These are phyloP conservation scores for Fusarium metavorans DNA, from an alignment of 2,329 filamentous ascomycete genomes.

Conservation along the genomic window DNA sequence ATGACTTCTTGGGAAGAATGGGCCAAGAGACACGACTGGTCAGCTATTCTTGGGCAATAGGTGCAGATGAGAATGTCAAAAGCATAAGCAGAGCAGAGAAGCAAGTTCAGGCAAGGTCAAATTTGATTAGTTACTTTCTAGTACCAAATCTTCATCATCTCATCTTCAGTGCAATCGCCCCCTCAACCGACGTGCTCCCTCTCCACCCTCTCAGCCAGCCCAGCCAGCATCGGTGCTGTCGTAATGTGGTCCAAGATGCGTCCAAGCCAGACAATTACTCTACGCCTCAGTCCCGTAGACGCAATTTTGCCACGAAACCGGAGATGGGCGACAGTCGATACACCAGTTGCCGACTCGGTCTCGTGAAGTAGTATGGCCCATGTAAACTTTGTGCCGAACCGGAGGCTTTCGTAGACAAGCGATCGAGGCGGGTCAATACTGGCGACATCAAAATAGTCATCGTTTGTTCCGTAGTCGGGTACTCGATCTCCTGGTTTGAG, in stretches of 20 bases:
- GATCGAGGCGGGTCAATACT: background rate
- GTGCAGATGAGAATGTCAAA: too few species aligned
- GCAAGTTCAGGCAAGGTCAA: too few species aligned
- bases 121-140: too few species aligned
- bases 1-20: slow-evolving; percentile 56
- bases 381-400: background rate
- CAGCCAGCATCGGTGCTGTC: background rate
- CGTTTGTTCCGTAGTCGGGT: background rate
- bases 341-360: background rate
- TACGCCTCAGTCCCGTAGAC: background rate
- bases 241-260: background rate
- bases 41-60: background rate
- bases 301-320: background rate
- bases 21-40: slow-evolving; percentile 53
- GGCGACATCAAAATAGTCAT: background rate
- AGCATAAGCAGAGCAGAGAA: too few species aligned
- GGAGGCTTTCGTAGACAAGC: background rate
- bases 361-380: background rate
- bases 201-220: background rate
- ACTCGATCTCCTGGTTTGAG: background rate
- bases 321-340: background rate
- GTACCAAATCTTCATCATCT: too few species aligned
- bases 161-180: too few species aligned
- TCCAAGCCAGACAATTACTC: background rate
- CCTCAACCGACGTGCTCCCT: too few species aligned